These are phyloP conservation scores for Gnomoniopsis smithogilvyi DNA, from an alignment of 2,329 filamentous ascomycete species.

Conservation along the genomic window DNA sequence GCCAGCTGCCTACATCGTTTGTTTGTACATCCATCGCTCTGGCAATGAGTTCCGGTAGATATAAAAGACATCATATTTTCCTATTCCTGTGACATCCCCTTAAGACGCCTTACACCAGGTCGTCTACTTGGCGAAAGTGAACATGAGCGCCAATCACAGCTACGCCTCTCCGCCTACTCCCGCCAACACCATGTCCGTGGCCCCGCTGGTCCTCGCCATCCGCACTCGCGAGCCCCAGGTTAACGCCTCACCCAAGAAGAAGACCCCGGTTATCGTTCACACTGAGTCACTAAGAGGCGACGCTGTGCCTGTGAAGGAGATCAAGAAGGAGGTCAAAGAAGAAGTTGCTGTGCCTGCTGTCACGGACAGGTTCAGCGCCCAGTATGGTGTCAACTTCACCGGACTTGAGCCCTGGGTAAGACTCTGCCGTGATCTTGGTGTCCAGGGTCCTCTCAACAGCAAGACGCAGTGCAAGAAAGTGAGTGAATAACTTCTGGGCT, in stretches of 20 bases:
- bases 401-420: conserved; percentile 41
- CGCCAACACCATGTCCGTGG: not conserved
- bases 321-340: not conserved
- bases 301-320: not conserved
- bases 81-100: not conserved
- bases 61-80: not conserved
- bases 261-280: not conserved
- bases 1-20: not conserved
- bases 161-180: not conserved
- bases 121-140: not conserved
- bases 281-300: not conserved
- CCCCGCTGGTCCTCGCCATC: not conserved
- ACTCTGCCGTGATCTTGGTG: conserved; percentile 41
- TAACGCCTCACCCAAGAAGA: not conserved
- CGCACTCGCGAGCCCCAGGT: not conserved
- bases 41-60: too few relatives aligned
- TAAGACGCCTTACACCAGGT: not conserved
- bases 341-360: not conserved
- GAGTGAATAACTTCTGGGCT: conserved; percentile 9
- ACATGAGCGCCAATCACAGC: not conserved
- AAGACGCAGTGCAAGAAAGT: conserved; percentile 45
- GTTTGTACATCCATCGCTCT: not conserved
- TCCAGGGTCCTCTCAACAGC: conserved; percentile 34
- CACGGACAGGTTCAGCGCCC: conserved; percentile 24
- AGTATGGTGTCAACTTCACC: conserved; percentile 27